Base-by-base conservation (phyloP, 169 alveolate genomes). In the Plasmodium inui region DNA sequence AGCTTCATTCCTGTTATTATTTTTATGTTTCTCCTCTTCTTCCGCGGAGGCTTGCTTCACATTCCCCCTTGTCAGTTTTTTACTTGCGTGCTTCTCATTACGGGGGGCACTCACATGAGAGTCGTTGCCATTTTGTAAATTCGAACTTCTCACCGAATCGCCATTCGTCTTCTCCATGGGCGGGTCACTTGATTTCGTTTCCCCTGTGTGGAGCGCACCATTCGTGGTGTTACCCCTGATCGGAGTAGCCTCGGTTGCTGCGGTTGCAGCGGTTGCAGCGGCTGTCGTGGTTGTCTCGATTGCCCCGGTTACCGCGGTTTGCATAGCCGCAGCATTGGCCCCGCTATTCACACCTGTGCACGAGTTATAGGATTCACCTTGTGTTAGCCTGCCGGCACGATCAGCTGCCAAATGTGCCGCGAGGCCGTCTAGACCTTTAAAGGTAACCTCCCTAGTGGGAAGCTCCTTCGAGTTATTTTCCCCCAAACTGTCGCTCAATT, bases 401-500 rank as follows among this genome's bases (percentile, higher is more conserved):
- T n/a, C 34, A 61, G 12, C 5, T 6, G 34, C 30, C 3, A 67
- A 26, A 1, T 67, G 4, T 28, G 30, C 76, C 8, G n/a, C 37
- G 19, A 10, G 14, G 8, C 37, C 76, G n/a, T n/a, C 76, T 14
- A 28, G 1, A 67, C 39, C 39, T 2, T n/a, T 67, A 9, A 22
- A 22, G 3, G 37, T 67, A 67, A 7, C 30, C 37, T 67, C 76
- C 76, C 5, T 37, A 1, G 30, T 67, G 12, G 37, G 30, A 67
- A 67, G 5, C 26, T 83, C 39, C n/a, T 71, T 32, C 34, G 55
- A n/a, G 30, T 79, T 89, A 57, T 71, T 89, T 41, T 50, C 70
- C 53, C 82, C 82, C 39, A 89, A 32, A 34, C 37, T 89, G 72
- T 57, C 74, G 14, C 17, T 89, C 71, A 89, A 79, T 57, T 80